Percentiles rank a stretch among this genome's conserved stretches.
These are phyloP conservation scores for Endoconidiophora laricicola DNA, from an alignment of 2,329 filamentous ascomycete genomes.

Conservation along the genomic window DNA sequence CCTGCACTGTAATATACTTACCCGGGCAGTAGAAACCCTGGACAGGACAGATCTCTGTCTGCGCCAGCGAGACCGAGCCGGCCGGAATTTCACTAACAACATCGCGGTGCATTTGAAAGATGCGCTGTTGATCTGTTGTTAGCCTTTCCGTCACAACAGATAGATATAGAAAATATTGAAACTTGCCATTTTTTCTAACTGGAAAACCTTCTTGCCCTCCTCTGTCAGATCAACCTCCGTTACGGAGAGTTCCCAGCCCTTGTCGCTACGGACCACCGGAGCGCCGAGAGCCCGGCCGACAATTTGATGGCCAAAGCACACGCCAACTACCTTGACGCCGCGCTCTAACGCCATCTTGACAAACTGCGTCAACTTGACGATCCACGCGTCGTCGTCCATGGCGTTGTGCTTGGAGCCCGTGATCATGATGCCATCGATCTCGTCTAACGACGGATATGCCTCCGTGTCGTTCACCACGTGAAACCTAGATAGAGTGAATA, in stretches of 20 bases:
- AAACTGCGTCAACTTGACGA: slow-evolving; percentile 55
- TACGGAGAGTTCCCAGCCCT: slow-evolving; percentile 72
- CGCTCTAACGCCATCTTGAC: slow-evolving; percentile 41
- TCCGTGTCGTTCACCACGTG: slow-evolving; percentile 46
- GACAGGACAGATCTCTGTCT: slow-evolving; percentile 50
- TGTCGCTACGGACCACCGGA: slow-evolving; percentile 47
- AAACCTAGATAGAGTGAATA: slow-evolving; percentile 45
- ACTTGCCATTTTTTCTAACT: slow-evolving; percentile 39
- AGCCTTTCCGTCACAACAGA: too few relatives aligned
- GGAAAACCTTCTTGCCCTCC: slow-evolving; percentile 56
- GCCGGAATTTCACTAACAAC: slow-evolving; percentile 48
- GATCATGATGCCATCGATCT: slow-evolving; percentile 69
- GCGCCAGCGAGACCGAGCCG: slow-evolving; percentile 45
- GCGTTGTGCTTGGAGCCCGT: slow-evolving; percentile 61
- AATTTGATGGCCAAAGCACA: slow-evolving; percentile 84
- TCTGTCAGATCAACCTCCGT: slow-evolving; percentile 49
- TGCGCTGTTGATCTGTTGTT: slow-evolving; percentile 27
- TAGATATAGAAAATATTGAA: neutral
- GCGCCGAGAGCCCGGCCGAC: slow-evolving; percentile 54
- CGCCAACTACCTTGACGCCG: slow-evolving; percentile 53
- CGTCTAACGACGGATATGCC: slow-evolving; percentile 54
- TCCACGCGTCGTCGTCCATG: slow-evolving; percentile 62
- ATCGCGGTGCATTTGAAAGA: slow-evolving; percentile 82
- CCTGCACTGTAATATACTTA: slow-evolving; percentile 60
- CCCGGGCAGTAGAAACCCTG: slow-evolving; percentile 61